Evolutionary conservation across 2,329 filamentous ascomycete species (phyloP).

Genomic region (Coniochaeta sp.): DNA sequence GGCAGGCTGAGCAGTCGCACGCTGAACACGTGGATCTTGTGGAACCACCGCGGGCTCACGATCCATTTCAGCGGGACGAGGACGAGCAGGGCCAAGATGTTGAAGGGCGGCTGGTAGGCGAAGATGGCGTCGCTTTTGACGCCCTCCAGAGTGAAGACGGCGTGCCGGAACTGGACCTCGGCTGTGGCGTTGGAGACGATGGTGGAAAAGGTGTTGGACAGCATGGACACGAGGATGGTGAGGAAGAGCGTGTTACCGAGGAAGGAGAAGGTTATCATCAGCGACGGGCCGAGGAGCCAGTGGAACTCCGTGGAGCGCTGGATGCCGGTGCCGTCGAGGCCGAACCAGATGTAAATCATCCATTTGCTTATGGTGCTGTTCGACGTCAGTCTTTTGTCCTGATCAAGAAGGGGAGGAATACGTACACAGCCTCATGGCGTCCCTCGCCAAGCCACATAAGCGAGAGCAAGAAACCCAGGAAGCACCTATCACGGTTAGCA

Average conservation of each 20-base stretch:
- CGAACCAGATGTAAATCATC: conserved; percentile 94
- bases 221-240: conserved; percentile 82
- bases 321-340: conserved; percentile 66
- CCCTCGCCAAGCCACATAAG: conserved; percentile 71
- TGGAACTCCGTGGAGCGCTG: conserved; percentile 63
- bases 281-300: conserved; percentile 66
- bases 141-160: conserved; percentile 76
- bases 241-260: conserved; percentile 82
- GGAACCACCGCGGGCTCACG: conserved; percentile 78
- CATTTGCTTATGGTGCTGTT: conserved; percentile 68
- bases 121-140: conserved; percentile 82
- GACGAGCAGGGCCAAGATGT: conserved; percentile 67
- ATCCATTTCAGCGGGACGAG: conserved; percentile 72
- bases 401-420: conserved; percentile 2
- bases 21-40: conserved; percentile 77
- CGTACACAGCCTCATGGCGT: conserved; percentile 48
- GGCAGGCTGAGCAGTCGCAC: conserved; percentile 72
- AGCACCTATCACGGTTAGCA: conserved; percentile 41
- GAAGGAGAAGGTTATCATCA: conserved; percentile 82
- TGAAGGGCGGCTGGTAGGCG: conserved; percentile 77
- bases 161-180: conserved; percentile 77
- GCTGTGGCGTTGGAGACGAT: conserved; percentile 70
- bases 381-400: neutral
- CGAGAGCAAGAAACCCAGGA: conserved; percentile 72
- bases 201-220: conserved; percentile 75